Base-by-base conservation (phyloP, 164 flowering plant species). In the grape (Vitis vinifera) region DNA sequence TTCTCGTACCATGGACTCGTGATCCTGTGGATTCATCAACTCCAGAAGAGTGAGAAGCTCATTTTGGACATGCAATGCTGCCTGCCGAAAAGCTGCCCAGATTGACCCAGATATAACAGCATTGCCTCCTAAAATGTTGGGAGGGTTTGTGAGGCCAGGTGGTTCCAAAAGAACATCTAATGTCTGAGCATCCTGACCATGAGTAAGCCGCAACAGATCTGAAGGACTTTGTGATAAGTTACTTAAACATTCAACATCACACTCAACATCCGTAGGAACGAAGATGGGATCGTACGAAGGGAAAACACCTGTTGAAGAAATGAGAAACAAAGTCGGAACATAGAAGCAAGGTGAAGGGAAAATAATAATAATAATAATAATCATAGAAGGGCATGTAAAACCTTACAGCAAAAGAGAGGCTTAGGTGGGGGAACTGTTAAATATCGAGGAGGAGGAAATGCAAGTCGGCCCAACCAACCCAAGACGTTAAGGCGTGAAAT, bases 21-120 rank as follows among this genome's bases (percentile, higher is more conserved):
- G 77, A 68, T 75, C 66, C n/a, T 9, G 59, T 0, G 65, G 63
- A 51, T 75, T 75, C 65, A 64, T 72, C n/a, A 72, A 65, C 58
- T 72, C 68, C 7, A 77, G 58, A 16, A 51, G 19, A 51, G 49
- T 29, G 1, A 77, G 16, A 16, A 80, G 69, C 19, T 68, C 62
- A 51, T 68, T 68, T 55, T 68, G 64, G 3, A 80, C 27, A 13
- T 8, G 16, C 55, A 51, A 50, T 1, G 73, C 80, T 1, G 65
- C 59, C 65, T 71, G 23, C 17, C 9, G 16, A 23, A 69, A 73
- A 27, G 65, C 61, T 12, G 62, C 53, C 2, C 51, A 62, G 61
- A 72, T 69, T n/a, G 66, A 66, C 9, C 16, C 57, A 37, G 44
- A 37, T 10, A 48, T 52, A 51, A 60, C 60, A 14, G 64, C 6